Evolutionary conservation across 2,329 filamentous ascomycete genomes (phyloP), one percentile per base, ranked within the genome.

Genomic region (Leptographium lundbergii): DNA sequence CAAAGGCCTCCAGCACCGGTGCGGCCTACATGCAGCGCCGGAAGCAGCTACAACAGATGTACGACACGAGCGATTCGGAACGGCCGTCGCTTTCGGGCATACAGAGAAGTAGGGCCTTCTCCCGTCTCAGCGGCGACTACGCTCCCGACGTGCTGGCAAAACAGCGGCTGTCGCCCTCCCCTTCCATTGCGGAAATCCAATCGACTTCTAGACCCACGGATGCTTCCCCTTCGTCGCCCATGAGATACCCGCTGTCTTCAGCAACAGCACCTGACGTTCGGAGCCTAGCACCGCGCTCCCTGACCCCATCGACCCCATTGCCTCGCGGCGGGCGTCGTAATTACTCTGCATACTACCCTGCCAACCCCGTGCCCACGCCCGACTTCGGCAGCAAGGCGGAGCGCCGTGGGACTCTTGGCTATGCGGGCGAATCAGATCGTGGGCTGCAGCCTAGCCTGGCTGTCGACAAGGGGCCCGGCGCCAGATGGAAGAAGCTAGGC

Each of bases 1-100:
- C 70, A 36, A 70, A 76, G 27, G 70, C 75, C 2, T 73, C 74
- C 4, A 79, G 76, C 50, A 74, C 74, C 0, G 77, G 77, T 0
- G 73, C 74, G 1, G 74, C 75, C 5, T 78, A 75, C 57, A 72
- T 78, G 68, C 73, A 76, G 59, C 70, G 70, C 27, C 69, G 68
- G n/a, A 67, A 68, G 42, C 63, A 66, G 54, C 60, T 62, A 34
- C 64, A 67, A 54, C 64, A 68, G 52, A 48, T 61, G 52, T 63
- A 63, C 6, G 65, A 66, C 55, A 62, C 61, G 58, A 64, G 64
- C 66, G 57, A 63, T 55, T 55, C 60, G 53, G 57, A 65, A 27
- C 24, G 64, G 59, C 55, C 45, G 17, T 56, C 60, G 1, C 17
- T 58, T 13, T 27, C 48, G 2, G 36, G 56, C 19, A 1, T 52